Evolutionary conservation across 2,329 filamentous ascomycete genomes (phyloP).

Genomic region (Rutstroemia sp.): DNA sequence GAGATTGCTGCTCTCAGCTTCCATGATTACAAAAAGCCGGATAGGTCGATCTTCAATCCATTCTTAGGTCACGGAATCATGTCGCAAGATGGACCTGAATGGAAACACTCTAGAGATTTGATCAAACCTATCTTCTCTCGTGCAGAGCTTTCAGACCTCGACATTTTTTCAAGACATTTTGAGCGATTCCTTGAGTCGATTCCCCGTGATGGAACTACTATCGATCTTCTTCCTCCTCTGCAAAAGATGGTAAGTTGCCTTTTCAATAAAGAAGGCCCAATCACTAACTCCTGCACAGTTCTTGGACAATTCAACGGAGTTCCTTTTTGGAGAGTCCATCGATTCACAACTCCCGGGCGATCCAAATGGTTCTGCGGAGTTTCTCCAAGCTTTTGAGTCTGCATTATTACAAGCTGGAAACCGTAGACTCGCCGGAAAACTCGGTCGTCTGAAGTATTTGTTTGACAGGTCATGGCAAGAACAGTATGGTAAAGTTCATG

Average conservation of each 20-base stretch:
- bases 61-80: not conserved
- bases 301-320: not conserved
- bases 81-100: not conserved
- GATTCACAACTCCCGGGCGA: not conserved
- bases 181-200: not conserved
- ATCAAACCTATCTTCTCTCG: slow-evolving; percentile 1
- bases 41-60: slow-evolving; percentile 20
- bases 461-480: not conserved
- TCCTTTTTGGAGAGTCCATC: not conserved
- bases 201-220: not conserved
- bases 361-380: not conserved
- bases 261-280: not conserved
- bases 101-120: slow-evolving; percentile 1
- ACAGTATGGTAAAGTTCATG: not conserved
- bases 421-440: slow-evolving; percentile 1
- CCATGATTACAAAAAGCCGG: not conserved
- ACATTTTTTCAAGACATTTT: not conserved
- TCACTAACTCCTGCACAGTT: not conserved
- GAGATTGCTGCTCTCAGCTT: not conserved
- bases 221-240: not conserved
- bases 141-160: not conserved
- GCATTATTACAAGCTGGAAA: not conserved
- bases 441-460: not conserved
- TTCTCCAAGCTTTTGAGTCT: slow-evolving; percentile 5
- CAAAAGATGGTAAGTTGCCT: not conserved